These are phyloP conservation scores for Carnegiea gigantea DNA, from an alignment of 179 eudicot species.

Conservation along the genomic window DNA sequence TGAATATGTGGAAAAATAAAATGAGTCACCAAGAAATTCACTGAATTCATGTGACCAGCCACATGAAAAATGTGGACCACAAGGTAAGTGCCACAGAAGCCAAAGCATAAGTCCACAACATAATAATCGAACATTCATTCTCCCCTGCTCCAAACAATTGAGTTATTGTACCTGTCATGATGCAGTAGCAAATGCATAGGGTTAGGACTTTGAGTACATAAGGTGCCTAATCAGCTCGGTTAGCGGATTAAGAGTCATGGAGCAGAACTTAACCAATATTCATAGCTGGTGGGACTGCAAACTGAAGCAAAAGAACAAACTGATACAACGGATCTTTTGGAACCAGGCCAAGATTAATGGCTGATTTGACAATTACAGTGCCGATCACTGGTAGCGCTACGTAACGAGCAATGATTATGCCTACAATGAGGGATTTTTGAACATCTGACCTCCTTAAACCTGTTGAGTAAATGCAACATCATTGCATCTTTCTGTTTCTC, in stretches of 20 bases:
- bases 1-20: neutral
- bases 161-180: constrained; percentile 60
- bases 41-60: constrained; percentile 49
- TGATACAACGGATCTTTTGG: constrained; percentile 55
- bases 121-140: constrained; percentile 73
- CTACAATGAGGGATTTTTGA: constrained; percentile 40
- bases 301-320: constrained; percentile 76
- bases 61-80: constrained; percentile 74
- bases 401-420: constrained; percentile 56
- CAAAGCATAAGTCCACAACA: constrained; percentile 70
- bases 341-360: constrained; percentile 49
- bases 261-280: constrained; percentile 48
- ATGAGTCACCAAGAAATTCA: neutral
- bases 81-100: constrained; percentile 67
- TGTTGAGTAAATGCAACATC: constrained; percentile 17
- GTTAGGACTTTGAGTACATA: neutral
- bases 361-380: constrained; percentile 48
- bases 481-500: too few species aligned
- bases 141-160: constrained; percentile 77
- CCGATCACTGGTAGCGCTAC: constrained; percentile 59
- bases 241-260: too few species aligned
- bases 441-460: constrained; percentile 57
- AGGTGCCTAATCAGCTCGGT: neutral
- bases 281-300: constrained; percentile 81
- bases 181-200: neutral